Conservation (phyloP, 1,139 yeast genomes). For the Yamadazyma songkhlaensis region DNA sequence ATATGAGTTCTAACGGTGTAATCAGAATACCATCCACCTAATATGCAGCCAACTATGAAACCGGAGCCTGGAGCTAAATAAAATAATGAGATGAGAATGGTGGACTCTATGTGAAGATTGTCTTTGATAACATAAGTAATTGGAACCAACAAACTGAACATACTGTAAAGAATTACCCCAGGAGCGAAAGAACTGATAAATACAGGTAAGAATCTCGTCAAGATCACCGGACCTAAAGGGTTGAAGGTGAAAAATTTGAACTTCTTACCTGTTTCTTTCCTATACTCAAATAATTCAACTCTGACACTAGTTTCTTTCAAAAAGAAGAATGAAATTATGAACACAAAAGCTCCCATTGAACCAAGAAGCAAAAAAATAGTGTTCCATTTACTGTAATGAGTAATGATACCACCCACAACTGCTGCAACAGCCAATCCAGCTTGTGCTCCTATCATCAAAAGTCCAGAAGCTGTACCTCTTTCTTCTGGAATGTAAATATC, state of each 20-base stretch:
- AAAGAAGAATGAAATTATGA: constrained; percentile 24
- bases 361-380: constrained; percentile 45
- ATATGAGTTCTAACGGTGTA: constrained; percentile 38
- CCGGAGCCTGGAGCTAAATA: constrained; percentile 54
- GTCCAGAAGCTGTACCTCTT: constrained; percentile 46
- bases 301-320: constrained; percentile 37
- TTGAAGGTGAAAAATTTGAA: constrained; percentile 39
- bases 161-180: constrained; percentile 37
- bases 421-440: constrained; percentile 48
- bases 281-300: constrained; percentile 11
- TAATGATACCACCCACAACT: constrained; percentile 41
- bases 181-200: constrained; percentile 40
- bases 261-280: constrained; percentile 19
- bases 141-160: constrained; percentile 50
- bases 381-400: constrained; percentile 48
- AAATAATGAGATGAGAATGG: constrained; percentile 46
- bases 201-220: constrained; percentile 37
- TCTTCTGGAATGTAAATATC: constrained; percentile 45
- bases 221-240: constrained; percentile 36
- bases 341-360: constrained; percentile 29
- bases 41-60: constrained; percentile 40
- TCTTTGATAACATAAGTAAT: constrained; percentile 52
- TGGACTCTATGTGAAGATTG: constrained; percentile 40
- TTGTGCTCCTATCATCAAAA: constrained; percentile 41
- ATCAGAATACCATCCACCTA: constrained; percentile 52